A percentile compares a stretch with the other conserved stretches of the same genome.
phyloP scores from a whole-genome alignment of 73 alveolate species.

The Tetrahymena borealis region DNA sequence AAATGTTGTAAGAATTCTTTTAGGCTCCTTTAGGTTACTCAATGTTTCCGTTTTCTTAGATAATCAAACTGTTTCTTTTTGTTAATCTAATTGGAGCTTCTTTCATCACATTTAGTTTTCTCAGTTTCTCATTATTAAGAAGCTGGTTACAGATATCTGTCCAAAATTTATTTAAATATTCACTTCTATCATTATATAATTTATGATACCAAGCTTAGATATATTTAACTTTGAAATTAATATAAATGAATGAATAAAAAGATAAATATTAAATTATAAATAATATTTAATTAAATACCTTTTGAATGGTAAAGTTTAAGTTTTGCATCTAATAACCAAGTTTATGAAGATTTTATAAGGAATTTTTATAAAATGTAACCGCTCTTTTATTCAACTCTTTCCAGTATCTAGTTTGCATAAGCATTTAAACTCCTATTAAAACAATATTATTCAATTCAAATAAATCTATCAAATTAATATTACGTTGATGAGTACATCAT shows the following conservation, averaged over 20 bases:
- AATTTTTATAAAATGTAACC: neutral
- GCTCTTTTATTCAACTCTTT: neutral
- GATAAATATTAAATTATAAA: neutral
- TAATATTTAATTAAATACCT: too few relatives aligned
- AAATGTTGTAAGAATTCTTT: neutral
- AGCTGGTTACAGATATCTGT: neutral
- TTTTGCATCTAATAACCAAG: neutral
- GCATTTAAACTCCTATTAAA: neutral
- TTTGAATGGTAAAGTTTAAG: neutral
- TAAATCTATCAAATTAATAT: neutral
- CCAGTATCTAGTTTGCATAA: neutral
- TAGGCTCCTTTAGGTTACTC: neutral
- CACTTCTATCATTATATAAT: neutral
- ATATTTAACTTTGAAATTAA: neutral
- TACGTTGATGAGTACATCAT: neutral
- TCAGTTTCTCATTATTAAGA: neutral
- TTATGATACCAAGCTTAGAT: neutral
- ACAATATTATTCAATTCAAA: neutral
- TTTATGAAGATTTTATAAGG: neutral
- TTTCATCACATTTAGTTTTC: neutral
- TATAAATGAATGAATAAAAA: neutral
- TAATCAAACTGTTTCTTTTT: neutral
- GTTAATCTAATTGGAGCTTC: neutral
- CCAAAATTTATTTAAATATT: neutral
- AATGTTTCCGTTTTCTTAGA: neutral